Percentiles rank a stretch among this genome's conserved stretches.
Evolutionary conservation across 2,329 filamentous ascomycete species (phyloP).

Genomic region (Aspergillus niger): DNA sequence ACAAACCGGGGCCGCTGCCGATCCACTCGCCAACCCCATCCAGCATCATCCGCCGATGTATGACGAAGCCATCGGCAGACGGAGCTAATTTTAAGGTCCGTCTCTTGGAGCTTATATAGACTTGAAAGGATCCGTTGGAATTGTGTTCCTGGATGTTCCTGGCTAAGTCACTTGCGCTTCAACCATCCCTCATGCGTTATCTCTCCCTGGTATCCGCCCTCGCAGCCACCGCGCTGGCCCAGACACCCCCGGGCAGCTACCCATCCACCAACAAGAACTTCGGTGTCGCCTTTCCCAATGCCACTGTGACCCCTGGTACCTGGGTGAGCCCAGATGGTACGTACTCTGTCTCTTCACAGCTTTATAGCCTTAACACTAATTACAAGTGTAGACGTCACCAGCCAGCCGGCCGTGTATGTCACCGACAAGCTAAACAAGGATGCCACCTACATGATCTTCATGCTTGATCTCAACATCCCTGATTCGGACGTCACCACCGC

Average conservation of each 20-base stretch:
- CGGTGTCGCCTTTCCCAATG: neutral
- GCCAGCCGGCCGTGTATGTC: neutral
- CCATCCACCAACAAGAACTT: neutral
- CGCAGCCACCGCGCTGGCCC: neutral
- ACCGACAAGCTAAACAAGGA: neutral
- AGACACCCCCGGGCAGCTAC: neutral
- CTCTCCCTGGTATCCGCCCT: neutral
- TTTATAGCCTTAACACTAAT: neutral
- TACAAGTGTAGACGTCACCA: neutral
- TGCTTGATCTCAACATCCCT: constrained; percentile 6
- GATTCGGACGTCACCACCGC: constrained; percentile 3
- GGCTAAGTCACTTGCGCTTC: no score
- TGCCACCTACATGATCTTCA: constrained; percentile 2
- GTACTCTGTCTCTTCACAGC: neutral
- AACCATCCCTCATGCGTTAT: neutral
- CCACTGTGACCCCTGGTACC: neutral
- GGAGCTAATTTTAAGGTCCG: neutral
- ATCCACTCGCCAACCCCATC: neutral
- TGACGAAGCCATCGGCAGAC: neutral
- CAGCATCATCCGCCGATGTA: neutral
- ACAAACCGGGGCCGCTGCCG: neutral
- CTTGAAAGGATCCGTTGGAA: neutral
- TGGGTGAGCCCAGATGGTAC: neutral
- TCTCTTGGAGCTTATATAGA: neutral
- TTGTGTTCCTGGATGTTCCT: no score